Evolutionary conservation across 2,329 filamentous ascomycete species (phyloP).

Genomic region (Epicoccum nigrum): DNA sequence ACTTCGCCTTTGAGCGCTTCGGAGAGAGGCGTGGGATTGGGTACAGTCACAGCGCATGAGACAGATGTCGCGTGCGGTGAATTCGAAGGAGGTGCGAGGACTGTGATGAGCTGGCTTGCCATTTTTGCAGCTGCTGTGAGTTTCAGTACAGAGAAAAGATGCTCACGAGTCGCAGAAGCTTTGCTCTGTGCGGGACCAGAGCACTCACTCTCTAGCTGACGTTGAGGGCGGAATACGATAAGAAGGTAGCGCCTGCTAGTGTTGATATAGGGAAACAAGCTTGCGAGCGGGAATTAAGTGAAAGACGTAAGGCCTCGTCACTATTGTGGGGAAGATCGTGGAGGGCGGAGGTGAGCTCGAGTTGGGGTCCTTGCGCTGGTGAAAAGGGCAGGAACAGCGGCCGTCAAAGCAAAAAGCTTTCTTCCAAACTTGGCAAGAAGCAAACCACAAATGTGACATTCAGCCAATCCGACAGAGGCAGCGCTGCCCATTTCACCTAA

Average conservation of each 20-base stretch:
- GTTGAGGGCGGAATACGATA: neutral
- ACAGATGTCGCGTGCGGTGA: constrained; percentile 28
- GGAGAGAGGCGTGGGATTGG: constrained; percentile 34
- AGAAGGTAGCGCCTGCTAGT: neutral
- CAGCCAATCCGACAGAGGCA: neutral
- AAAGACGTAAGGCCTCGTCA: neutral
- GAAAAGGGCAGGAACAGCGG: neutral
- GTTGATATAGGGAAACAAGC: neutral
- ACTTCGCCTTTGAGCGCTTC: constrained; percentile 22
- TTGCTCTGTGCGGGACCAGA: neutral
- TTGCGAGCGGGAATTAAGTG: neutral
- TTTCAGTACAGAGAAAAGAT: neutral
- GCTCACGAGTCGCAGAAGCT: neutral
- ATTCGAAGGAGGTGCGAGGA: constrained; percentile 27
- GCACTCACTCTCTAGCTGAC: constrained; percentile 1
- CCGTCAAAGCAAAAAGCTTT: too few relatives aligned
- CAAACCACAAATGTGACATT: neutral
- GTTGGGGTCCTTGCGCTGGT: constrained; percentile 8
- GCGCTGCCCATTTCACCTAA: constrained; percentile 13
- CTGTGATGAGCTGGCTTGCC: constrained; percentile 1
- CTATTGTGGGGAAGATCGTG: constrained; percentile 6
- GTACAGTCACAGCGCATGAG: constrained; percentile 27
- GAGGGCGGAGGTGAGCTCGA: constrained; percentile 9
- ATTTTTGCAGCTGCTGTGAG: constrained; percentile 1
- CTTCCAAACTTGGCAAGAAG: neutral